A percentile compares a stretch with the other conserved stretches of the same genome.
These are phyloP conservation scores for Ilyonectria robusta DNA, from an alignment of 2,329 filamentous ascomycete species.

Conservation along the genomic window DNA sequence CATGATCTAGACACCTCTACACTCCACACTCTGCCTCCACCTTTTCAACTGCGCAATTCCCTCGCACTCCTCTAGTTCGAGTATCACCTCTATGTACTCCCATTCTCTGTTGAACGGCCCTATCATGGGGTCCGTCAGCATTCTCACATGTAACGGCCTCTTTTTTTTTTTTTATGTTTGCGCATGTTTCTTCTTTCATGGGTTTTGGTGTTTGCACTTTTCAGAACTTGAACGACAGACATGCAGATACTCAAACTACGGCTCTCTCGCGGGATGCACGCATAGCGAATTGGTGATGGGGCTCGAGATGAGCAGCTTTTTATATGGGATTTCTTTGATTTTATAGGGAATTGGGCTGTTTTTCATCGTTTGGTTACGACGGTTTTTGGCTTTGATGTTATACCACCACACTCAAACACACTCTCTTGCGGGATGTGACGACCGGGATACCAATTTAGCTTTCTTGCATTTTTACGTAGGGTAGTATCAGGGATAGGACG, in stretches of 20 bases:
- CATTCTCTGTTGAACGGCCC: not conserved
- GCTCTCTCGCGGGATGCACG: slow-evolving; percentile 49
- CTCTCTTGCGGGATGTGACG: slow-evolving; percentile 35
- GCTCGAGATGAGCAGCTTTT: slow-evolving; percentile 46
- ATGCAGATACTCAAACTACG: slow-evolving; percentile 42
- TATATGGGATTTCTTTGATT: slow-evolving; percentile 32
- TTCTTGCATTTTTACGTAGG: slow-evolving; percentile 23
- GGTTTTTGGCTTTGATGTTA: slow-evolving; percentile 16
- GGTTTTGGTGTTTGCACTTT: slow-evolving; percentile 30
- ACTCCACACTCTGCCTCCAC: not conserved
- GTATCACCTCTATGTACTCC: slow-evolving; percentile 15
- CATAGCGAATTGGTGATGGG: slow-evolving; percentile 46
- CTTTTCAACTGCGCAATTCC: slow-evolving; percentile 10
- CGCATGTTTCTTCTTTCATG: slow-evolving; percentile 25
- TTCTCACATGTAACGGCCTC: slow-evolving; percentile 11
- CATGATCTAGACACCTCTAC: slow-evolving; percentile 68
- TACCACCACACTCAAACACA: slow-evolving; percentile 30
- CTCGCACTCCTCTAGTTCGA: not conserved
- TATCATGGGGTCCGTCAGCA: not conserved
- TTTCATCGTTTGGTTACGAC: slow-evolving; percentile 13
- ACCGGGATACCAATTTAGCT: slow-evolving; percentile 46
- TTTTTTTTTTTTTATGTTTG: slow-evolving; percentile 20
- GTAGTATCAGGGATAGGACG: slow-evolving; percentile 28
- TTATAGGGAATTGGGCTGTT: slow-evolving; percentile 19
- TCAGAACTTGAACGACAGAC: slow-evolving; percentile 42